Evolutionary conservation across 148 eudicot species (phyloP).

Genomic region (Chenopodium quinoa): DNA sequence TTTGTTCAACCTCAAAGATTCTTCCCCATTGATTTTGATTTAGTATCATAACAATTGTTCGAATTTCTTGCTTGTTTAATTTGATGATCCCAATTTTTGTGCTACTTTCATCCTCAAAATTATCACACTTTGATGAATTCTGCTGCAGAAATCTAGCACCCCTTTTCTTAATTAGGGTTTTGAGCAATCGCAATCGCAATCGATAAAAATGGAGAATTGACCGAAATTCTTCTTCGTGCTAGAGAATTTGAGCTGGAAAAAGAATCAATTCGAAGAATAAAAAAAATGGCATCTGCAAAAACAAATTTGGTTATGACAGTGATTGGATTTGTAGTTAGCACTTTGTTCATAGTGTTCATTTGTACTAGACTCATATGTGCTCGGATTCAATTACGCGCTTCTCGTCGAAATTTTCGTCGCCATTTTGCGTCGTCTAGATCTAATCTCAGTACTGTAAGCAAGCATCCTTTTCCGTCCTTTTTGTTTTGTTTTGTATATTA

Average conservation of each 20-base stretch:
- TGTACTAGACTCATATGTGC: conserved; percentile 92
- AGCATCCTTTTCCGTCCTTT: background rate
- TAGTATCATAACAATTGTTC: background rate
- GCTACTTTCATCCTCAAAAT: background rate
- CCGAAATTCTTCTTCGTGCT: background rate
- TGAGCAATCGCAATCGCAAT: background rate
- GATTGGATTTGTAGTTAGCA: conserved; percentile 81
- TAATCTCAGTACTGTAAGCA: conserved; percentile 58
- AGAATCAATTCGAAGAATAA: background rate
- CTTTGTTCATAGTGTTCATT: conserved; percentile 82
- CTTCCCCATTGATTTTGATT: background rate
- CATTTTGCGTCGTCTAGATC: conserved; percentile 52
- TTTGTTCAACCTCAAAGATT: background rate
- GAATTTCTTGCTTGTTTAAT: background rate
- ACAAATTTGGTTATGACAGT: conserved; percentile 94
- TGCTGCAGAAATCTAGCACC: background rate
- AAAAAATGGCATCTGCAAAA: conserved; percentile 54
- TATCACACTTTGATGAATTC: background rate
- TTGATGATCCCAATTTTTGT: background rate
- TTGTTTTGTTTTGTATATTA: background rate
- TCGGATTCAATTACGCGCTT: conserved; percentile 61
- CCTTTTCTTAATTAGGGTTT: background rate
- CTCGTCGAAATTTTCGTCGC: conserved; percentile 52
- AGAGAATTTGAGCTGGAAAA: background rate
- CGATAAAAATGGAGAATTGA: background rate